Base-by-base conservation (phyloP, 345 rosid genomes). In the Euphorbia tirucalli region DNA sequence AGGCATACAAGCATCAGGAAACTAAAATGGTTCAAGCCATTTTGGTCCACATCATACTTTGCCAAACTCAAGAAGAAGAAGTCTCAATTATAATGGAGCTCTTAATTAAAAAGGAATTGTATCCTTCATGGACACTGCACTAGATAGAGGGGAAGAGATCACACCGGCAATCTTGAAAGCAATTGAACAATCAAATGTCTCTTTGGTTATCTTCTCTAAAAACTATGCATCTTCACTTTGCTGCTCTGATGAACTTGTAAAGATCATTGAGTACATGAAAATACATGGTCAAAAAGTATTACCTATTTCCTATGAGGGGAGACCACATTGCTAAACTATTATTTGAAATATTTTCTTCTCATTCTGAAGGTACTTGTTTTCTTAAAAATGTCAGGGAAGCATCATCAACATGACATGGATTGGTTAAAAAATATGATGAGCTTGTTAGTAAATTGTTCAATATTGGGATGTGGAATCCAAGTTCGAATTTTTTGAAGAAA, bases 181-280 rank as follows among this genome's bases (percentile, higher is more conserved):
- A 60, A 61, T 61, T 35, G 66, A 61, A 61, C 27, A 37, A 28
- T 61, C 66, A 5, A 7, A 35, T 43, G 21, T 37, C 13, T 61
- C 66, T 19, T 1, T 61, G 21, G 35, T 61, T 24, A 61, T 61
- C 41, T 61, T 61, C 48, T 61, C 66, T 0, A 11, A 61, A 37
- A n/a, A 35, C 16, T 61, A 61, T 61, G 66, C 66, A 61, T 61
- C 27, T 61, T 61, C 66, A 1, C 48, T 46, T n/a, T 61, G 66
- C 14, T 61, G 66, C 27, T n/a, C 35, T 27, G 66, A 61, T n/a
- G n/a, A n/a, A n/a, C n/a, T 61, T 3, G 46, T 61, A 4, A 61
- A 61, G 37, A 61, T 61, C 7, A 43, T 35, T 9, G 48, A 61
- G 18, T 61, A 46, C 48, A 35, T 19, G 25, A 14, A 32, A 11